These are phyloP conservation scores for Colletotrichum tamarilloi DNA, from an alignment of 2,329 filamentous ascomycete species.

Conservation along the genomic window DNA sequence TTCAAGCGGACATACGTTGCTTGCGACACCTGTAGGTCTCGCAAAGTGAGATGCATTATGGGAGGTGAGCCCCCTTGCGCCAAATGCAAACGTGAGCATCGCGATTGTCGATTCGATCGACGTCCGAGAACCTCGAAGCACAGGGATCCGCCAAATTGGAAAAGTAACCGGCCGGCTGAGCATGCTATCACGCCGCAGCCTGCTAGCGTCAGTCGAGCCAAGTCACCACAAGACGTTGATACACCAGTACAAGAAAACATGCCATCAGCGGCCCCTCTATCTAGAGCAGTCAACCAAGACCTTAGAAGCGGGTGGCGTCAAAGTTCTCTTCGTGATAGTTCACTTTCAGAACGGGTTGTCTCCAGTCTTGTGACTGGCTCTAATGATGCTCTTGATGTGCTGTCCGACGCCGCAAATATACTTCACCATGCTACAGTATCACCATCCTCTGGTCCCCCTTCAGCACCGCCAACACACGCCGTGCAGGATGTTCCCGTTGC, in stretches of 20 bases:
- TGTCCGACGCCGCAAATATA: neutral
- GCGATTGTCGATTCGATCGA: slow-evolving; percentile 29
- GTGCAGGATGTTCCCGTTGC: neutral
- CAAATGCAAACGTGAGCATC: slow-evolving; percentile 33
- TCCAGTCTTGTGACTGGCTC: neutral
- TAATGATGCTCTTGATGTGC: neutral
- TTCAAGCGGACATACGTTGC: slow-evolving; percentile 31
- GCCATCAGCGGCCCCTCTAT: neutral
- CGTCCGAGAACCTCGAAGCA: slow-evolving; percentile 23
- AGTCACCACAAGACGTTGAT: neutral
- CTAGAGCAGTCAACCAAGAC: neutral
- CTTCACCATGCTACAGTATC: neutral
- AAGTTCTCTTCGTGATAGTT: neutral
- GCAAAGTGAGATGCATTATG: slow-evolving; percentile 32
- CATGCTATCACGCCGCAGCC: neutral
- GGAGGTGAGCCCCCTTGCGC: slow-evolving; percentile 32
- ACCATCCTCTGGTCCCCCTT: neutral
- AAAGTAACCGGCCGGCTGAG: neutral
- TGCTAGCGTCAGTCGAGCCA: neutral
- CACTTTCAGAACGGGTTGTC: neutral
- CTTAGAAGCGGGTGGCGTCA: neutral
- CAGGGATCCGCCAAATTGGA: slow-evolving; percentile 20
- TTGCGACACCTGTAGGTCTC: slow-evolving; percentile 31
- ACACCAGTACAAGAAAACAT: neutral
- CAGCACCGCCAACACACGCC: neutral